Conservation (phyloP, 2,329 filamentous ascomycete species). For the Alternaria hordeiaustralica region DNA sequence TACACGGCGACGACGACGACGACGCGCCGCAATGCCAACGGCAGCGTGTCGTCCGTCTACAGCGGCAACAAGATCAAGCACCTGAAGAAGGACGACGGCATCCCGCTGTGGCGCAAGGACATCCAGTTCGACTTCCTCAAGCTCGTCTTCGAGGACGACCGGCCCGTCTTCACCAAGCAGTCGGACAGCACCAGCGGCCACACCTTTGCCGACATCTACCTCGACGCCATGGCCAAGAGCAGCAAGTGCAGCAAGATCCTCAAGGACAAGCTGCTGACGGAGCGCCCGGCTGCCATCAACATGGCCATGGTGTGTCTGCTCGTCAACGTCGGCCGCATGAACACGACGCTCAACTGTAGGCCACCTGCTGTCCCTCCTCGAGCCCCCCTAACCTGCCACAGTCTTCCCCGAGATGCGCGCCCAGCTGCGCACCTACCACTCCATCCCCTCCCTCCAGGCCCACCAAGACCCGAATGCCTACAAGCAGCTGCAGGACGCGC, state of each 20-base stretch:
- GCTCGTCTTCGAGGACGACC: conserved; percentile 78
- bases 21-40: conserved; percentile 68
- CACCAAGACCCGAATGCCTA: conserved; percentile 95
- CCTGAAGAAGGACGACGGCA: conserved; percentile 87
- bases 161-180: conserved; percentile 85
- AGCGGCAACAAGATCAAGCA: conserved; percentile 81
- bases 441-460: conserved; percentile 93
- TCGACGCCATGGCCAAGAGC: conserved; percentile 97
- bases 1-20: conserved; percentile 59
- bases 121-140: conserved; percentile 88
- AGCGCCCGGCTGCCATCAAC: conserved; percentile 88
- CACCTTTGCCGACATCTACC: conserved; percentile 92
- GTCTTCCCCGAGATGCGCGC: conserved; percentile 99
- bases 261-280: conserved; percentile 92
- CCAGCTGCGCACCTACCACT: conserved; percentile 95
- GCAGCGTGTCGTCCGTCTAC: conserved; percentile 70
- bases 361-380: not conserved
- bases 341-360: conserved; percentile 96
- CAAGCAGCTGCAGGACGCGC: conserved; percentile 97
- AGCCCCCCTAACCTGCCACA: conserved; percentile 47
- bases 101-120: conserved; percentile 84
- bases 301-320: conserved; percentile 99
- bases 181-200: conserved; percentile 78
- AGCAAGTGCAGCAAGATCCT: conserved; percentile 99
- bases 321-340: conserved; percentile 98